Evolutionary conservation across 441 rosid species (phyloP).

Genomic region (Mallotus japonicus): DNA sequence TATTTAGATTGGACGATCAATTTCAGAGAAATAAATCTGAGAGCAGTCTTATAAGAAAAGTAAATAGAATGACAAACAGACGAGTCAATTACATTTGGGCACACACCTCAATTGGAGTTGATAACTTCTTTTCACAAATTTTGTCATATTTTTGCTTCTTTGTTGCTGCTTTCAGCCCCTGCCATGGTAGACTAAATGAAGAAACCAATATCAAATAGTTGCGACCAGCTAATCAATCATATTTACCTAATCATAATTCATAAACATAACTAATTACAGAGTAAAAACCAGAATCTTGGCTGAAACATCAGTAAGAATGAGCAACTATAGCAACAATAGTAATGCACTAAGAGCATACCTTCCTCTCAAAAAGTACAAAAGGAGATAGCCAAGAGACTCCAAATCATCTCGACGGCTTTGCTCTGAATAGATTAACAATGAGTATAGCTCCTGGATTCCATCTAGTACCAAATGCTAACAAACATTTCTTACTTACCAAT

Average conservation of each 20-base stretch:
- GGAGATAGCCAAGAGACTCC: constrained; percentile 62
- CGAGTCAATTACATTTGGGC: background rate
- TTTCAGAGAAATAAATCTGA: too few relatives aligned
- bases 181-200: constrained; percentile 87
- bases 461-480: background rate
- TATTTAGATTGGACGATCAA: too few relatives aligned
- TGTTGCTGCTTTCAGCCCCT: constrained; percentile 89
- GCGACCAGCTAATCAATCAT: background rate
- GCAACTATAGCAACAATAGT: too few relatives aligned
- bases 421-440: constrained; percentile 32
- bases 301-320: too few relatives aligned
- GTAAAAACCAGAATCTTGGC: too few relatives aligned
- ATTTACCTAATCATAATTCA: too few relatives aligned
- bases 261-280: too few relatives aligned
- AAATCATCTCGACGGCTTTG: constrained; percentile 69
- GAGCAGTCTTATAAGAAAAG: too few relatives aligned
- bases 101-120: constrained; percentile 90
- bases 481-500: constrained; percentile 40
- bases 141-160: constrained; percentile 94
- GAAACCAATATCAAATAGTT: too few relatives aligned
- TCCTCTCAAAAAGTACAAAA: constrained; percentile 61
- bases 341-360: constrained; percentile 33
- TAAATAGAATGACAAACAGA: too few relatives aligned
- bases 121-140: constrained; percentile 89
- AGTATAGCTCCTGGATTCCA: background rate